phyloP scores from a whole-genome alignment of 768 basidiomycete species.

The Boletus patriciae region DNA sequence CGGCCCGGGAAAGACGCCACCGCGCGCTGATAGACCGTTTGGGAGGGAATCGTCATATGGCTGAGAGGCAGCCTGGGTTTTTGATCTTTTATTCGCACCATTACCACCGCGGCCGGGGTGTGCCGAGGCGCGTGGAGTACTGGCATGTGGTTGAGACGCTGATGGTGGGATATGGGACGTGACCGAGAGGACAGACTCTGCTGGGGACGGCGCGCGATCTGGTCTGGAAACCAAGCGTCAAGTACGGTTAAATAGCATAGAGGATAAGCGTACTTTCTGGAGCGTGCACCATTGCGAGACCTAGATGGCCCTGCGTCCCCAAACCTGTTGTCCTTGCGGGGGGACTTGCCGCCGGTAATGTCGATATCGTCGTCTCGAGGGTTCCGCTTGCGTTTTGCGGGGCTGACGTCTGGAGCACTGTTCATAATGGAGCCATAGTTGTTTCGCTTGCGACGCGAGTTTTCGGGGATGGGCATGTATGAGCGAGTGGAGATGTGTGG shows the following conservation, averaged over 20 bases:
- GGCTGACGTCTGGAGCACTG: constrained; percentile 55
- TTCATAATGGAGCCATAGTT: constrained; percentile 56
- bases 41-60: constrained; percentile 44
- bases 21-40: constrained; percentile 38
- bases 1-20: constrained; percentile 49
- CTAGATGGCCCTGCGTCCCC: constrained; percentile 45
- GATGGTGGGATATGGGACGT: constrained; percentile 59
- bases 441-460: constrained; percentile 60
- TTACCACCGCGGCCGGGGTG: constrained; percentile 35
- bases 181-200: constrained; percentile 71
- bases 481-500: constrained; percentile 73
- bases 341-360: constrained; percentile 47
- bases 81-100: constrained; percentile 44
- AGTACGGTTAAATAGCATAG: neutral
- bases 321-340: constrained; percentile 56
- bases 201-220: constrained; percentile 67
- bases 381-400: constrained; percentile 62
- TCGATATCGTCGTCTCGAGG: constrained; percentile 67
- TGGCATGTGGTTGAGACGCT: constrained; percentile 28
- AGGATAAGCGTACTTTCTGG: constrained; percentile 54
- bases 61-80: constrained; percentile 36
- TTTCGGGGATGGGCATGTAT: constrained; percentile 68
- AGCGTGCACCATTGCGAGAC: constrained; percentile 52
- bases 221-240: constrained; percentile 38
- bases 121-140: constrained; percentile 29